These are phyloP conservation scores for Exophiala phaeomuriformis DNA, from an alignment of 2,329 filamentous ascomycete species.

Conservation along the genomic window DNA sequence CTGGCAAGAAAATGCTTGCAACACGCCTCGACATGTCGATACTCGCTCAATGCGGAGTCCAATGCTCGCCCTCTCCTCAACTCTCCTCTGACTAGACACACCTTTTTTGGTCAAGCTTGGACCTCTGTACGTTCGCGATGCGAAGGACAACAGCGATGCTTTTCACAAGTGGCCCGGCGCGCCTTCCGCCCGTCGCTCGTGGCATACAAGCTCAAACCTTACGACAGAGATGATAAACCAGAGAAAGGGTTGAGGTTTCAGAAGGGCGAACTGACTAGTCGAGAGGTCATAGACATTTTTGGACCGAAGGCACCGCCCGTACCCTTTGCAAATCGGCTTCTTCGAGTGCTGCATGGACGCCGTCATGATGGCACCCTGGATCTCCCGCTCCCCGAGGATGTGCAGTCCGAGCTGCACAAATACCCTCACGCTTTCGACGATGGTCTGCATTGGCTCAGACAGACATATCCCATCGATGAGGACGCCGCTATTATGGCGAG, in stretches of 20 bases:
- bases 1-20: constrained; percentile 17
- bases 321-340: constrained; percentile 22
- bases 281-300: constrained; percentile 20
- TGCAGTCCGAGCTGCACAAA: constrained; percentile 29
- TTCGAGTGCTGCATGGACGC: constrained; percentile 38
- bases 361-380: constrained; percentile 41
- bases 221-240: constrained; percentile 17
- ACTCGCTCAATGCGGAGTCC: background rate
- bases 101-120: background rate
- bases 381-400: constrained; percentile 36
- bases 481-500: constrained; percentile 43
- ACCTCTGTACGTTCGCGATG: background rate
- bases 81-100: background rate
- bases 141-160: constrained; percentile 3
- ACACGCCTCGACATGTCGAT: constrained; percentile 8
- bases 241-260: constrained; percentile 25
- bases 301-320: constrained; percentile 12
- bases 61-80: background rate
- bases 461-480: constrained; percentile 40
- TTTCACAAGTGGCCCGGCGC: constrained; percentile 5
- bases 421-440: constrained; percentile 32
- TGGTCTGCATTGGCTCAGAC: constrained; percentile 37
- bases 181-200: constrained; percentile 9
- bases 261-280: constrained; percentile 10
- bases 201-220: constrained; percentile 14